Percentiles rank a stretch among this genome's conserved stretches.
These are phyloP conservation scores for Phytophthora meadii DNA, from an alignment of 352 stramenopile species.

Conservation along the genomic window DNA sequence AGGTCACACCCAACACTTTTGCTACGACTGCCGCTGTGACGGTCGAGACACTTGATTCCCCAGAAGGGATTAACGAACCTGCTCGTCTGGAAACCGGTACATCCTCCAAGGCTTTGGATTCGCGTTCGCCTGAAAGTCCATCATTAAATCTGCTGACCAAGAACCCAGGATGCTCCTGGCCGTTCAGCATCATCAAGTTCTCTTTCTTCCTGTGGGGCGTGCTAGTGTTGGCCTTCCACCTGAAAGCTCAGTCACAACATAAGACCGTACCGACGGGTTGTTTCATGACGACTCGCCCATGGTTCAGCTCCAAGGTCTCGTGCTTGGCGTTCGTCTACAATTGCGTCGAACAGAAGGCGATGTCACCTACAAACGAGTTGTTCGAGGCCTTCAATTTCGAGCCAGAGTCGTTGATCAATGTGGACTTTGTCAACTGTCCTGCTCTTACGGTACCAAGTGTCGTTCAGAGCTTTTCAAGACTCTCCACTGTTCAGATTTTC, in stretches of 20 bases:
- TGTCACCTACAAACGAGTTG: conserved; percentile 22
- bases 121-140: conserved; percentile 12
- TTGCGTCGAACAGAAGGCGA: conserved; percentile 16
- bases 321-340: conserved; percentile 31
- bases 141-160: neutral
- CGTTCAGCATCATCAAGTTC: conserved; percentile 20
- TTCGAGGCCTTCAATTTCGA: conserved; percentile 27
- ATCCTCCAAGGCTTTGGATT: conserved; percentile 21
- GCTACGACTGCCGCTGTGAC: conserved; percentile 3
- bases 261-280: conserved; percentile 23
- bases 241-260: conserved; percentile 24
- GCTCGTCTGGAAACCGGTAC: conserved; percentile 15
- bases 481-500: conserved; percentile 30
- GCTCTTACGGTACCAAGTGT: conserved; percentile 22
- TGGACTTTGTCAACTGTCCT: conserved; percentile 29
- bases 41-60: conserved; percentile 16
- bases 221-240: conserved; percentile 25
- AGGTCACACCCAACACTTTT: conserved; percentile 8
- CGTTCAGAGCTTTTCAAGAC: conserved; percentile 20
- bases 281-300: conserved; percentile 22
- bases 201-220: conserved; percentile 22
- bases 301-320: conserved; percentile 31
- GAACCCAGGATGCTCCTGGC: conserved; percentile 9
- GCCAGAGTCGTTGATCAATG: conserved; percentile 13
- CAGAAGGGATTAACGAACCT: neutral